phyloP scores from a whole-genome alignment of 305 asterid genomes.

The Fraxinus latifolia region DNA sequence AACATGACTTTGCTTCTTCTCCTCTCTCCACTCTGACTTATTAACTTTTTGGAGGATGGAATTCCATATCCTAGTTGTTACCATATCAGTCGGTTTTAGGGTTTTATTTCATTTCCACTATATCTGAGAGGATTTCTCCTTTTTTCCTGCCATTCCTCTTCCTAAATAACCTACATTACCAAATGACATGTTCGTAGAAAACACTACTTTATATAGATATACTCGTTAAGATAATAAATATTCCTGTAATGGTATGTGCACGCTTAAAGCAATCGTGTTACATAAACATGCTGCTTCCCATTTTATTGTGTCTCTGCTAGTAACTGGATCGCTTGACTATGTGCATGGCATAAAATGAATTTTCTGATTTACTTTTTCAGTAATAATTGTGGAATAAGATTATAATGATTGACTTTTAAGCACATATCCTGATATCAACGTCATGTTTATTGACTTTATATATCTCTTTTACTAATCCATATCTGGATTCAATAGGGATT shows the following conservation, averaged over 20 bases:
- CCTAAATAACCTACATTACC: neutral
- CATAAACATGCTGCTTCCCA: neutral
- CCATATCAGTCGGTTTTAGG: neutral
- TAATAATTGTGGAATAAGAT: no score
- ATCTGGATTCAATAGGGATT: neutral
- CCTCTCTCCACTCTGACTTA: neutral
- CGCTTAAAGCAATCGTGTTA: neutral
- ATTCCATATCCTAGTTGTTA: neutral
- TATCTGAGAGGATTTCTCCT: neutral
- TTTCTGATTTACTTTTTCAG: neutral
- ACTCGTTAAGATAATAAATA: neutral
- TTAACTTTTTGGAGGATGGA: neutral
- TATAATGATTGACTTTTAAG: no score
- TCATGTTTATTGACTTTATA: neutral
- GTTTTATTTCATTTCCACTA: neutral
- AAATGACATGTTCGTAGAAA: neutral
- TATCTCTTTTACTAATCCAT: neutral
- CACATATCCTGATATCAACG: neutral
- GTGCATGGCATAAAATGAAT: neutral
- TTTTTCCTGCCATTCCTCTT: neutral
- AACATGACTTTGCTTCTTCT: neutral
- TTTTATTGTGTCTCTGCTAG: neutral
- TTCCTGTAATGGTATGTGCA: neutral
- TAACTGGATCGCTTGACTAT: neutral
- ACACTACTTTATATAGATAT: neutral